Evolutionary conservation across 2,329 filamentous ascomycete species (phyloP), one percentile per base, ranked within the genome.

Genomic region (Endocalyx cinctus): DNA sequence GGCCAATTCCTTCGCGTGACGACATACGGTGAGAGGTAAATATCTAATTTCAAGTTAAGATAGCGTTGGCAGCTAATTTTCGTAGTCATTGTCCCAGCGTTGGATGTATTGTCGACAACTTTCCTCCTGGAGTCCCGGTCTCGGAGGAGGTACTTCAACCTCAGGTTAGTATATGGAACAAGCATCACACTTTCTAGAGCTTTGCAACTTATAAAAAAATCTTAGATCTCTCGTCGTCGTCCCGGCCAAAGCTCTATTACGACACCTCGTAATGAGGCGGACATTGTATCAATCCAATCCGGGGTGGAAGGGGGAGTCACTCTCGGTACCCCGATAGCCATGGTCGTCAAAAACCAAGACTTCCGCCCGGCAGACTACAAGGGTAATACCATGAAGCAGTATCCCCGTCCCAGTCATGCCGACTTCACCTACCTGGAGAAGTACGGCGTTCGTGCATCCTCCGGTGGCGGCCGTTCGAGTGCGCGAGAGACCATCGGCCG

Each of bases 391-490:
- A 96, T 96, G 78, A 87, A 97, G 63, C 67, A 80, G 42, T 97
- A 84, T 72, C 92, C 92, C 5, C 77, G 92, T 32, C 92, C 90
- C 22, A 87, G 81, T 58, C 92, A 97, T 64, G 90, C 92, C 39
- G 90, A 97, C 65, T 96, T 84, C 78, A 97, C 92, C 40, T 97
- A 97, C 66, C 73, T 95, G 41, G 86, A 95, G 62, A 97, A 97
- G 68, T 98, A 98, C 61, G 90, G 90, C 37, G 81, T 94, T 49
- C 94, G 94, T 70, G 88, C 92, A 23, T 86, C 79, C 58, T 88
- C 82, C 41, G 90, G 92, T 38, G 90, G 92, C 49, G 90, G 92
- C 34, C 77, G 92, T 42, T 89, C 84, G 58, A 89, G 83, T 58
- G 92, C 92, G n/a, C 74, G 90, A 45, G 90, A 97, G 72, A 97